Base-by-base conservation (phyloP, 2,329 filamentous ascomycete genomes). In the Sordariomycetes sp. region DNA sequence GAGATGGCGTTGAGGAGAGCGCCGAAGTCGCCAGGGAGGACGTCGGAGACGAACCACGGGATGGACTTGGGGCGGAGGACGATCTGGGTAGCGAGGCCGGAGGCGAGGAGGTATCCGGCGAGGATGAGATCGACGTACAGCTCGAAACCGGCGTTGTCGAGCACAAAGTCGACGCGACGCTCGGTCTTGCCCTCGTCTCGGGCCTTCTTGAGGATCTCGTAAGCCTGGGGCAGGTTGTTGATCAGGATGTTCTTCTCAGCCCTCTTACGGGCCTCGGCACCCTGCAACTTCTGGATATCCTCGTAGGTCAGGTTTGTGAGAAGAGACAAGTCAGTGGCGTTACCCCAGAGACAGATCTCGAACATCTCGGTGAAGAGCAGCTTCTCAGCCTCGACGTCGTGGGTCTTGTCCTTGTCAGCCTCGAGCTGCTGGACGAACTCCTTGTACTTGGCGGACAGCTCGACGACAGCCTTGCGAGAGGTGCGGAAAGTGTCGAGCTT, bases 31-130 rank as follows among this genome's bases (percentile, higher is more conserved):
- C 66, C 70, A 0, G 90, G 88, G 9, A 94, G 61, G 4, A 96
- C 92, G 49, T 98, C 92, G 1, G 87, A 95, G 31, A 98, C 92
- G 53, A 96, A 98, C 92, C 92, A 98, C 1, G 92, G 92, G 38
- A 98, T 88, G 16, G 79, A 81, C 63, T 98, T 98, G 33, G 92
- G 88, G 50, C 94, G 88, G 8, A 98, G 72, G 15, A 96, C 79
- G 11, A 98, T 71, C 17, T 78, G 77, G 0, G 88, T 95, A 1
- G 92, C 92, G 6, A 98, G 75, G 1, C 82, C 85, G 0, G 86
- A 71, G 1, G 86, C 79, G 6, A 98, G 70, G 11, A 98, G 70
- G 54, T 94, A 98, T 1, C 88, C 90, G 0, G 86, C 88, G 3
- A 98, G 72, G 37, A 96, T 79, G 8, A 98, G 71, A 52, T 98